These are phyloP conservation scores for Coleophoma cylindrospora DNA, from an alignment of 2,329 filamentous ascomycete species.

Conservation along the genomic window DNA sequence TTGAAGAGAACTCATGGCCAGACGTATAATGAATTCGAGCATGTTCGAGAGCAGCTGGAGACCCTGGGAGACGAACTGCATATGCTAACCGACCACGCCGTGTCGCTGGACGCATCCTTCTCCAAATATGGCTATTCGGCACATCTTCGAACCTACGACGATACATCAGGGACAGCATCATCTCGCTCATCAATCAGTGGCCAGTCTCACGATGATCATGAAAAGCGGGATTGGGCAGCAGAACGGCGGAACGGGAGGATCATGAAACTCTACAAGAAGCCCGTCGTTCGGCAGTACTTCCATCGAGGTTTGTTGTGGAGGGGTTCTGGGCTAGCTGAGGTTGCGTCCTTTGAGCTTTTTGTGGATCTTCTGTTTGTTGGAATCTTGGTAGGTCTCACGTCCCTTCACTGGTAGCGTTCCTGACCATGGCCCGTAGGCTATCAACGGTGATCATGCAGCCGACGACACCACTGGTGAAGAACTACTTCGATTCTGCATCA, in stretches of 20 bases:
- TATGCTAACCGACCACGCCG: constrained; percentile 45
- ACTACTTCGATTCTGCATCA: constrained; percentile 54
- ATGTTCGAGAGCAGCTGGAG: constrained; percentile 47
- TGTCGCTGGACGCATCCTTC: constrained; percentile 56
- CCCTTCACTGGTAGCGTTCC: too few species aligned
- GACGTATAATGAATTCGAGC: constrained; percentile 51
- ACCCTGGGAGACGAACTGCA: constrained; percentile 47
- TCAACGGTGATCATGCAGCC: constrained; percentile 56
- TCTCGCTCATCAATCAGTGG: constrained; percentile 16
- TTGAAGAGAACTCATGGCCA: constrained; percentile 44
- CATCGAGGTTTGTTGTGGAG: constrained; percentile 61
- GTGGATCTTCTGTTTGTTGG: constrained; percentile 53
- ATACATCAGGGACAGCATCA: constrained; percentile 18
- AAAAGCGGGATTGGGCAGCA: constrained; percentile 30
- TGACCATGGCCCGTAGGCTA: constrained; percentile 28
- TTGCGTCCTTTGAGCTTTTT: constrained; percentile 60
- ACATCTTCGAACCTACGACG: constrained; percentile 44
- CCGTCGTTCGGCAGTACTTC: constrained; percentile 60
- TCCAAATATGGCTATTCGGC: constrained; percentile 58
- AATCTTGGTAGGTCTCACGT: constrained; percentile 37
- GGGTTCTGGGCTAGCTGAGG: constrained; percentile 51
- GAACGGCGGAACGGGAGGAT: constrained; percentile 32
- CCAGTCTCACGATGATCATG: constrained; percentile 20
- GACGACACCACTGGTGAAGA: constrained; percentile 49
- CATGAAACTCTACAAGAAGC: constrained; percentile 53